Evolutionary conservation across 1,284 basidiomycete genomes (phyloP), one percentile per base, ranked within the genome.

Genomic region (Papiliotrema nemorosa): DNA sequence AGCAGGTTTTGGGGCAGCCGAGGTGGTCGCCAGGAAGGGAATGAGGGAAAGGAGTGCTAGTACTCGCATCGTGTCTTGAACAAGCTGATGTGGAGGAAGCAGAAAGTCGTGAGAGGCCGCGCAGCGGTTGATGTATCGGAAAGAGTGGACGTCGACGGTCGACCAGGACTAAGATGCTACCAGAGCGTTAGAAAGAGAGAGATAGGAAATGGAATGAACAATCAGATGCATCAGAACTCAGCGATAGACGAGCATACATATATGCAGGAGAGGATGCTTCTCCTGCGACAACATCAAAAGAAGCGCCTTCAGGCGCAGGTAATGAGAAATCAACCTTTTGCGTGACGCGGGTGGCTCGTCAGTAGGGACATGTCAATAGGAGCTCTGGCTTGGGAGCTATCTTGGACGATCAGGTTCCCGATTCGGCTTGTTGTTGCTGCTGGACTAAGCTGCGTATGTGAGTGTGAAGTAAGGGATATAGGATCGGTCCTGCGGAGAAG

Each of bases 21-120:
- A 22, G 14, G 54, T 22, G 21, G 48, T 14, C 4, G 55, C 47
- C 18, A 63, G 49, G 44, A 57, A n/a, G 16, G 57, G 45, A n/a
- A 61, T 21, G 40, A 63, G 49, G 27, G 53, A 22, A 25, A 58
- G 25, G 27, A 52, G 44, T 38, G 47, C 24, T 42, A 49, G 18
- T 24, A 57, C 29, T 42, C 49, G 54, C 33, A 49, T 54, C 29
- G 29, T 26, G 26, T 47, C 47, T 26, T 22, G 14, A 21, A 41
- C 39, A 16, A 42, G 25, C 34, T 20, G 48, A 25, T 49, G 34
- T 35, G n/a, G 16, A 14, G 41, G 9, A 24, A 29, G 36, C 10
- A 3, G 29, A 26, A 13, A 35, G 36, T 29, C 14, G 12, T 14
- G 25, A 33, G 31, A 10, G 33, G 39, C 39, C 39, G 39, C 39